Conservation (phyloP, 192 early-diverging fungal genomes). For the Cladochytrium replicatum region DNA sequence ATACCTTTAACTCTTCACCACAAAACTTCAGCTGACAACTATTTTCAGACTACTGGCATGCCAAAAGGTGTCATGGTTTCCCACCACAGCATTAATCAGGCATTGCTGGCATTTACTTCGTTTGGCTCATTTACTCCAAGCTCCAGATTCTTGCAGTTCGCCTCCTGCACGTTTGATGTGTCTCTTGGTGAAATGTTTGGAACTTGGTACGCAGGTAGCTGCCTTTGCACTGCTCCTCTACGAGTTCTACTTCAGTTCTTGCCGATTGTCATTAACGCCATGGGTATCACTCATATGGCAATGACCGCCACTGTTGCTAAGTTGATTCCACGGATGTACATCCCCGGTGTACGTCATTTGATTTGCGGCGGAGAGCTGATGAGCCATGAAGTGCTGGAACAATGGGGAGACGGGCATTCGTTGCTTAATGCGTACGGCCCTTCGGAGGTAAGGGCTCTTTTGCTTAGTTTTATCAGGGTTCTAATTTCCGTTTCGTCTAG, state of each 20-base stretch:
- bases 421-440: no score
- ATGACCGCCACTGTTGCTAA: slow-evolving; percentile 21
- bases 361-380: no score
- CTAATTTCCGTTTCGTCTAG: no score
- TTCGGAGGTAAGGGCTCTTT: no score
- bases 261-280: slow-evolving; percentile 8
- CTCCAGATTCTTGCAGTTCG: slow-evolving; percentile 9
- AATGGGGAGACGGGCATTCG: no score
- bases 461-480: no score
- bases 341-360: no score
- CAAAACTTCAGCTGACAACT: no score
- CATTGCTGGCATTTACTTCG: slow-evolving; percentile 2
- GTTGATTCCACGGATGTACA: slow-evolving; percentile 11
- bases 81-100: slow-evolving; percentile 17
- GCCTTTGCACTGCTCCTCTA: slow-evolving; percentile 10
- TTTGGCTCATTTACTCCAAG: neutral
- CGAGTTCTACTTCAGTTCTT: slow-evolving; percentile 6
- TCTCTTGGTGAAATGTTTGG: slow-evolving; percentile 14
- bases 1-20: no score
- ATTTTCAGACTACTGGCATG: slow-evolving; percentile 31
- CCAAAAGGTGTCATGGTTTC: slow-evolving; percentile 28
- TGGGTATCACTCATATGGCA: slow-evolving; percentile 4
- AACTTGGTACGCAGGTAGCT: slow-evolving; percentile 10
- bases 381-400: no score
- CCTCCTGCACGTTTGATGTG: slow-evolving; percentile 19